A percentile compares a stretch with the other conserved stretches of the same genome.
Evolutionary conservation across 1,139 yeast genomes (phyloP).

Genomic region (Geotrichum australiense): DNA sequence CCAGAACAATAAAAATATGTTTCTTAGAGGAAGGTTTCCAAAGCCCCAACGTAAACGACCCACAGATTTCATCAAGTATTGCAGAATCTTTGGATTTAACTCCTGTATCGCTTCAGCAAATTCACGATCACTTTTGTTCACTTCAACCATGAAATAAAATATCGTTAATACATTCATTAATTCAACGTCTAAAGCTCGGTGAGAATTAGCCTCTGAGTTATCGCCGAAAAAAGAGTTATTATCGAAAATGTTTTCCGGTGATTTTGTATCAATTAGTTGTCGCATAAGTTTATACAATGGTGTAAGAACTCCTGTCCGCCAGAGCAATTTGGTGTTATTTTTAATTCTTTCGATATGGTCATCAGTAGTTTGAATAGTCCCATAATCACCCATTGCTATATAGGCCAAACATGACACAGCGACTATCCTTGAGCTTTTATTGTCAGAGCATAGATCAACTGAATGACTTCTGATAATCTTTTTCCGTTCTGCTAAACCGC

Average conservation of each 20-base stretch:
- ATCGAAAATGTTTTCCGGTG: slow-evolving; percentile 20
- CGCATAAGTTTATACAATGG: slow-evolving; percentile 22
- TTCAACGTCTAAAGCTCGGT: slow-evolving; percentile 24
- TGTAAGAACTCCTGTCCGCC: slow-evolving; percentile 22
- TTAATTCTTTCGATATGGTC: slow-evolving; percentile 39
- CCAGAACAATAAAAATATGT: slow-evolving; percentile 44
- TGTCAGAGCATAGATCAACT: slow-evolving; percentile 6
- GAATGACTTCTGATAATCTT: slow-evolving; percentile 16
- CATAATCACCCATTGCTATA: slow-evolving; percentile 41
- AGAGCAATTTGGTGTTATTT: slow-evolving; percentile 27
- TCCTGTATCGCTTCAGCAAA: slow-evolving; percentile 29
- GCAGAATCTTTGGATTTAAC: slow-evolving; percentile 37
- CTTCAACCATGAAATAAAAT: slow-evolving; percentile 44
- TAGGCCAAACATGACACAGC: slow-evolving; percentile 31
- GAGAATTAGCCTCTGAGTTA: slow-evolving; percentile 5
- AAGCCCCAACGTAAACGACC: slow-evolving; percentile 61
- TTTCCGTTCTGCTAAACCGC: slow-evolving; percentile 11
- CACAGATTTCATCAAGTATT: slow-evolving; percentile 44
- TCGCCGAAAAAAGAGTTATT: slow-evolving; percentile 10
- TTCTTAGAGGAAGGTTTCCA: slow-evolving; percentile 40
- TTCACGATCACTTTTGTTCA: slow-evolving; percentile 27
- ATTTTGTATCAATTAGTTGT: slow-evolving; percentile 18
- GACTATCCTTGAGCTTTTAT: slow-evolving; percentile 6
- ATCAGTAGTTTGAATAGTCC: slow-evolving; percentile 28
- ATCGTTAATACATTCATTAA: slow-evolving; percentile 46